Conservation (phyloP, 495 filamentous ascomycete species). For the Lichina pygmaea region DNA sequence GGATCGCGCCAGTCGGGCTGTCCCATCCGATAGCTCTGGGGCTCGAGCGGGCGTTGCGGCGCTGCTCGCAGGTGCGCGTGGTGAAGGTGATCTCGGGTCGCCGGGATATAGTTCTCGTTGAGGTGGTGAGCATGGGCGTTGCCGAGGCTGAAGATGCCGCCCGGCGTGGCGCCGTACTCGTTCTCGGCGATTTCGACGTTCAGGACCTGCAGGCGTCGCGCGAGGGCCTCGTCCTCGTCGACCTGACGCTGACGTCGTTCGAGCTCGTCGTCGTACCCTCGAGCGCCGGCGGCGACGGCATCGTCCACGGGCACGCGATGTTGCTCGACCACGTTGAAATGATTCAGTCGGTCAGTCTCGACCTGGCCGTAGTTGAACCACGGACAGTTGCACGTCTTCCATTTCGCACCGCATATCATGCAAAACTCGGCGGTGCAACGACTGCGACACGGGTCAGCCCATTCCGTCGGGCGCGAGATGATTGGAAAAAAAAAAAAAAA, state of each 20-base stretch:
- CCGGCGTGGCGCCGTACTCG: neutral
- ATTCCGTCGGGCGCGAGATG: slow-evolving; percentile 3
- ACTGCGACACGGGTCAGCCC: slow-evolving; percentile 10
- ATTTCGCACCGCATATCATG: slow-evolving; percentile 48
- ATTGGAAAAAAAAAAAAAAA: neutral
- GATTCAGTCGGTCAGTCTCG: slow-evolving; percentile 27
- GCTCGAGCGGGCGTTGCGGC: too few relatives aligned
- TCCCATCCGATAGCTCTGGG: too few relatives aligned
- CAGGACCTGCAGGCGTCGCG: slow-evolving; percentile 24
- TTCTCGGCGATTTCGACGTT: neutral
- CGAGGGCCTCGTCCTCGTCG: slow-evolving; percentile 25
- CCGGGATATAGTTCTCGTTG: neutral
- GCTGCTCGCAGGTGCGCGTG: too few relatives aligned
- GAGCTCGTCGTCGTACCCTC: slow-evolving; percentile 24
- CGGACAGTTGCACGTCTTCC: slow-evolving; percentile 63
- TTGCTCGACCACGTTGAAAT: slow-evolving; percentile 15
- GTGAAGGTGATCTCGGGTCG: too few relatives aligned
- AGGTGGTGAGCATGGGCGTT: neutral
- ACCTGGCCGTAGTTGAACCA: slow-evolving; percentile 44
- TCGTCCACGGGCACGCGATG: slow-evolving; percentile 6
- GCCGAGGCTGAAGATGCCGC: neutral
- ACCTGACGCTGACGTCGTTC: slow-evolving; percentile 25
- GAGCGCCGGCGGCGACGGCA: slow-evolving; percentile 9
- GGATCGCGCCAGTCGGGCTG: too few relatives aligned
- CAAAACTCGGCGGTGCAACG: slow-evolving; percentile 63